A percentile compares a stretch with the other conserved stretches of the same genome.
phyloP scores from a whole-genome alignment of 2,329 filamentous ascomycete species.

The Alternaria sp. region DNA sequence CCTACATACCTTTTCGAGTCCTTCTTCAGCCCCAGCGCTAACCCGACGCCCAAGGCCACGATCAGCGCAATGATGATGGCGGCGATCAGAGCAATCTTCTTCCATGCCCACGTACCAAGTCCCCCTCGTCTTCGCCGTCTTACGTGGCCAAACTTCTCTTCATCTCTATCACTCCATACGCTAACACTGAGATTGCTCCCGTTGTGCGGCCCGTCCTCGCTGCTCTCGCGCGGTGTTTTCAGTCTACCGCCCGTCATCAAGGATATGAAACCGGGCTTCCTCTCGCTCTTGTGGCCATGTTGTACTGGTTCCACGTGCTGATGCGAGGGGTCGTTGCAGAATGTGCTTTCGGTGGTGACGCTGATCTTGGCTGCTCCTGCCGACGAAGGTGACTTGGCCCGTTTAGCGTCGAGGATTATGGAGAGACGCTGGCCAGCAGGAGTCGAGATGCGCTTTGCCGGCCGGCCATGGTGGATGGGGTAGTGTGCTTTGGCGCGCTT shows the following conservation, averaged over 20 bases:
- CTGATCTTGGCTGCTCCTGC: slow-evolving; percentile 32
- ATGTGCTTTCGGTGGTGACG: slow-evolving; percentile 41
- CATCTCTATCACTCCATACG: slow-evolving; percentile 49
- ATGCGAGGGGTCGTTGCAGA: slow-evolving; percentile 40
- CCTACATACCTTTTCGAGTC: slow-evolving; percentile 33
- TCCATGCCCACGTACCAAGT: slow-evolving; percentile 51
- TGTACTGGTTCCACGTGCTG: slow-evolving; percentile 34
- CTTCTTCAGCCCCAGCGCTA: slow-evolving; percentile 55
- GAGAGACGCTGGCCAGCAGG: slow-evolving; percentile 55
- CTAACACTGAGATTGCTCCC: slow-evolving; percentile 47
- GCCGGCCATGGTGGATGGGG: slow-evolving; percentile 38
- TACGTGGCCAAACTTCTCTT: slow-evolving; percentile 44
- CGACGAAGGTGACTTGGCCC: slow-evolving; percentile 30
- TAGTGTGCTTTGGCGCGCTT: slow-evolving; percentile 38
- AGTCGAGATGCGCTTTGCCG: slow-evolving; percentile 54
- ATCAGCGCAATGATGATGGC: slow-evolving; percentile 45
- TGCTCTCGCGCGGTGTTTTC: slow-evolving; percentile 43
- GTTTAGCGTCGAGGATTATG: slow-evolving; percentile 49
- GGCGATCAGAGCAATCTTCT: slow-evolving; percentile 49
- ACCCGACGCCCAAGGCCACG: slow-evolving; percentile 51
- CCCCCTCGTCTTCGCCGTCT: slow-evolving; percentile 33
- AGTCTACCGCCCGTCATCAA: slow-evolving; percentile 35
- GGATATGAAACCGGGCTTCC: slow-evolving; percentile 31
- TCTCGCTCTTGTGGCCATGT: slow-evolving; percentile 28
- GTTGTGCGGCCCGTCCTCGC: slow-evolving; percentile 37